phyloP scores from a whole-genome alignment of 371 early-diverging fungal species.

The Lichtheimia ramosa region DNA sequence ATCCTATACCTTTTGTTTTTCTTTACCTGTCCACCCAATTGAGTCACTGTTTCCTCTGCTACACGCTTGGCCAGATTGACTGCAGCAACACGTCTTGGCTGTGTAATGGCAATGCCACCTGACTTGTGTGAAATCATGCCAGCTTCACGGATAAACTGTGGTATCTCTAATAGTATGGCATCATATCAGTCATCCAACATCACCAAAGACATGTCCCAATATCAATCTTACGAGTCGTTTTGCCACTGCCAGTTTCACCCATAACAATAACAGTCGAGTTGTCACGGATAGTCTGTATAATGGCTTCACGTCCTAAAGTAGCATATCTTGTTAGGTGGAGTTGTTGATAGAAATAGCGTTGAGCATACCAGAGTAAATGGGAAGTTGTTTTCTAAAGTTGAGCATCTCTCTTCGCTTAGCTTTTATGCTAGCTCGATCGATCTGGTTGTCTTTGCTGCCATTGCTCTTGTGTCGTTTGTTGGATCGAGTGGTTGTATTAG shows the following conservation, averaged over 20 bases:
- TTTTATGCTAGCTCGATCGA: constrained; percentile 13
- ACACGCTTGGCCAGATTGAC: constrained; percentile 94
- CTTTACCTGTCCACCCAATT: constrained; percentile 66
- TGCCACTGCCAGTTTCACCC: constrained; percentile 68
- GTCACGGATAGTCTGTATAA: constrained; percentile 53
- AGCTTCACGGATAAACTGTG: constrained; percentile 85
- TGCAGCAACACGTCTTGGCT: constrained; percentile 98
- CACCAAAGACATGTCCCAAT: too few species aligned
- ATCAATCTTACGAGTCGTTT: constrained; percentile 56
- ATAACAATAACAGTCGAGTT: constrained; percentile 63
- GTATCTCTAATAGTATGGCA: constrained; percentile 64
- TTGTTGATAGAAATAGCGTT: not conserved
- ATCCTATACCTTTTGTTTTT: not conserved
- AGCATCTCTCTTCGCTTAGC: constrained; percentile 42
- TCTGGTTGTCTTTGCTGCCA: not conserved
- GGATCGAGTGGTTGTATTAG: not conserved
- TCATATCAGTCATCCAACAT: not conserved
- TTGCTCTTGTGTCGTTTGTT: constrained; percentile 3
- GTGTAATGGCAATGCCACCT: constrained; percentile 90
- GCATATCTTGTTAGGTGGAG: not conserved
- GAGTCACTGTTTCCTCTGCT: constrained; percentile 82
- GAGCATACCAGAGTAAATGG: constrained; percentile 44
- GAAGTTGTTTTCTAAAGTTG: constrained; percentile 43
- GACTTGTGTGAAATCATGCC: constrained; percentile 55
- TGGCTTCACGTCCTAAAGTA: constrained; percentile 55